These are phyloP conservation scores for Cyberlindnera sargentensis DNA, from an alignment of 805 yeast species.

Conservation along the genomic window DNA sequence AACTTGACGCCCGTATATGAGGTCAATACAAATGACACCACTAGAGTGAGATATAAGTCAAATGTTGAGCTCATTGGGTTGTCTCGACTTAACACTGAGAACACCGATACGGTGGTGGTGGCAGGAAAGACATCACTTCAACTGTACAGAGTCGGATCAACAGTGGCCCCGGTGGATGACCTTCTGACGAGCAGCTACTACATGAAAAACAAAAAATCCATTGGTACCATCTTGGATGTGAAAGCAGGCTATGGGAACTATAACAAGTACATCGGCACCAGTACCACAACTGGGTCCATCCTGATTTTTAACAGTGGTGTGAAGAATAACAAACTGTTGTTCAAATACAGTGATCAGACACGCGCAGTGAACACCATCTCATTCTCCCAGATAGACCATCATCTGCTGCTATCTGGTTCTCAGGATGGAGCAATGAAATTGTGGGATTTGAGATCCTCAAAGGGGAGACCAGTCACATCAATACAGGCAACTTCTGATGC, in stretches of 20 bases:
- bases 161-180: constrained; percentile 29
- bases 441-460: constrained; percentile 59
- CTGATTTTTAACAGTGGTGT: constrained; percentile 24
- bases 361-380: constrained; percentile 41
- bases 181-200: constrained; percentile 23
- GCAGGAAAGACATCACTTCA: constrained; percentile 39
- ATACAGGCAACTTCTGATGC: constrained; percentile 61
- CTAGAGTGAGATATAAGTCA: constrained; percentile 23
- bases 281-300: constrained; percentile 43
- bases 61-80: constrained; percentile 25
- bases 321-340: constrained; percentile 23
- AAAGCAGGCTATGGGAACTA: constrained; percentile 35
- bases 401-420: constrained; percentile 52
- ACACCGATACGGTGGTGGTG: constrained; percentile 25
- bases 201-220: constrained; percentile 26
- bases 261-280: constrained; percentile 35
- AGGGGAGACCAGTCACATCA: constrained; percentile 40
- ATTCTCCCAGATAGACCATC: constrained; percentile 31
- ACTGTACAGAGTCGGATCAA: constrained; percentile 26
- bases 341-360: constrained; percentile 33
- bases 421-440: constrained; percentile 74
- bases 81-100: constrained; percentile 14
- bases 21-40: neutral
- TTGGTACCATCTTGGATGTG: constrained; percentile 37
- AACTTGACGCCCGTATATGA: constrained; percentile 5